Conservation (phyloP, 345 rosid species). For the Boechera divaricarpa region DNA sequence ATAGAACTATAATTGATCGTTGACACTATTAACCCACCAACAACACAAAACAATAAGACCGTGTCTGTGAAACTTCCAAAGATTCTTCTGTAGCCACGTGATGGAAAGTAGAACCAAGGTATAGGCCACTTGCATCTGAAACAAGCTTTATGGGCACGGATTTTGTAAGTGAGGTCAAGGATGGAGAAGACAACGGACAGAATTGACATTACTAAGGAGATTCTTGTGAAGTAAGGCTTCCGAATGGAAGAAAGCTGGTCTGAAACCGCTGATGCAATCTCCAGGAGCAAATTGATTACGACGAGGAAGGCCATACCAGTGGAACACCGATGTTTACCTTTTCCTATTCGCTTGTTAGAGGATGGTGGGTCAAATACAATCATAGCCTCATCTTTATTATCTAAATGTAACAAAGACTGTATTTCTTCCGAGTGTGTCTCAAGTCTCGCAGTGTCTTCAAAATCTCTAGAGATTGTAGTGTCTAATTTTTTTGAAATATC, state of each 20-base stretch:
- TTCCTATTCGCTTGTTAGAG: neutral
- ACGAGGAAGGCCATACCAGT: neutral
- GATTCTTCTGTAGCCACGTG: constrained; percentile 4
- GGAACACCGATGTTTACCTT: neutral
- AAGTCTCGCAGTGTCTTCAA: no score
- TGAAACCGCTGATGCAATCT: constrained; percentile 14
- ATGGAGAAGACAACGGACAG: constrained; percentile 14
- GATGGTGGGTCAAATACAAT: neutral
- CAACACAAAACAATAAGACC: constrained; percentile 23
- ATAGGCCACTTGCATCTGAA: constrained; percentile 22
- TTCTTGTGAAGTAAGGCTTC: constrained; percentile 6
- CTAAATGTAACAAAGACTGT: no score
- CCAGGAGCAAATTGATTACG: constrained; percentile 4
- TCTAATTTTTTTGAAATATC: no score
- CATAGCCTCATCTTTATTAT: no score
- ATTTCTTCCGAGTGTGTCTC: no score
- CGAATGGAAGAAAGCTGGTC: constrained; percentile 28
- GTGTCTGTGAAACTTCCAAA: constrained; percentile 2
- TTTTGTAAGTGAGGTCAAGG: neutral
- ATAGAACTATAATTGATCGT: constrained; percentile 30
- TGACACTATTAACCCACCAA: constrained; percentile 13
- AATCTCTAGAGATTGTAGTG: no score
- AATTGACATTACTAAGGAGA: neutral
- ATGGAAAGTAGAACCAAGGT: constrained; percentile 29
- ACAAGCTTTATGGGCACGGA: neutral